Conservation (phyloP, 805 yeast species). For the Ogataea methylovora region DNA sequence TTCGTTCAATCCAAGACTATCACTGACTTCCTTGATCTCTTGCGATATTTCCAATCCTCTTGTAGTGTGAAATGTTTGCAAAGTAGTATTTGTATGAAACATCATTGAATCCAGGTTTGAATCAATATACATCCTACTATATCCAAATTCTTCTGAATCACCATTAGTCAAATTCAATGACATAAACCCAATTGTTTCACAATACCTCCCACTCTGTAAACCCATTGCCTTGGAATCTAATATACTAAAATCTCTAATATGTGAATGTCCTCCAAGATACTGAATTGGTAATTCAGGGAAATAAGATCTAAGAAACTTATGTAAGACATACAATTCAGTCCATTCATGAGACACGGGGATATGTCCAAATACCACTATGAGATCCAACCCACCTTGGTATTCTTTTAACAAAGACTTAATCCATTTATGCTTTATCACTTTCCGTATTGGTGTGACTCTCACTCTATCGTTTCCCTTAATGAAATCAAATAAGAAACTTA, state of each 20-base stretch:
- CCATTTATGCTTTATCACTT: slow-evolving; percentile 55
- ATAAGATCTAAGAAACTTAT: slow-evolving; percentile 40
- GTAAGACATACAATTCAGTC: slow-evolving; percentile 44
- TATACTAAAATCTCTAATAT: slow-evolving; percentile 73
- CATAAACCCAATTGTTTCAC: slow-evolving; percentile 90
- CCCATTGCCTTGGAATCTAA: slow-evolving; percentile 65
- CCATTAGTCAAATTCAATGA: slow-evolving; percentile 37
- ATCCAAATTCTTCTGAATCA: slow-evolving; percentile 8
- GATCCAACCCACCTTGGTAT: slow-evolving; percentile 42
- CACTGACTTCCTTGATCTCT: slow-evolving; percentile 34
- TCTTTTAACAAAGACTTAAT: slow-evolving; percentile 38
- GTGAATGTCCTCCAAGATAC: slow-evolving; percentile 93
- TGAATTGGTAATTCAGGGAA: slow-evolving; percentile 66
- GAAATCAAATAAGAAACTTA: slow-evolving; percentile 80
- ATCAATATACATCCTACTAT: slow-evolving; percentile 70
- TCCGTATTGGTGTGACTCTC: slow-evolving; percentile 53
- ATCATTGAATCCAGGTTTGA: slow-evolving; percentile 68
- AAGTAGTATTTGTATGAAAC: slow-evolving; percentile 41
- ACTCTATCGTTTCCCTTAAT: slow-evolving; percentile 49
- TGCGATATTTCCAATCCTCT: slow-evolving; percentile 44
- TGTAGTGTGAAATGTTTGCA: slow-evolving; percentile 40
- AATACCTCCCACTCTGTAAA: slow-evolving; percentile 86
- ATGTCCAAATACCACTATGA: slow-evolving; percentile 71
- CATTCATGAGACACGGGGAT: slow-evolving; percentile 57
- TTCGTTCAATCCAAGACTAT: slow-evolving; percentile 43